These are phyloP conservation scores for Carex littledalei DNA, from an alignment of 176 grass and related monocot species.

Conservation along the genomic window DNA sequence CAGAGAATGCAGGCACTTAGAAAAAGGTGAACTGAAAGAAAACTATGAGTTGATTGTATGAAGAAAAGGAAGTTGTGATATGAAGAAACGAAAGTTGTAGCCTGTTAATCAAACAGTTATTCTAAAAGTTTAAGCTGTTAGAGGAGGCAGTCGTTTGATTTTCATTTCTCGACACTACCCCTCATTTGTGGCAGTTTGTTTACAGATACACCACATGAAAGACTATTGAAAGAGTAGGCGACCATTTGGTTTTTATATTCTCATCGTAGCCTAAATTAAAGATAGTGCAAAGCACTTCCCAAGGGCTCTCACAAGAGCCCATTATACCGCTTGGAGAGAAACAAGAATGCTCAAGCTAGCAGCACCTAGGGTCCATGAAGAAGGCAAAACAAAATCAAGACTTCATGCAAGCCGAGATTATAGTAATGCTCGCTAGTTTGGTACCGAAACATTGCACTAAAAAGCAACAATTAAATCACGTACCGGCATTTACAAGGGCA, in stretches of 20 bases:
- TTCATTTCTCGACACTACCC: not conserved
- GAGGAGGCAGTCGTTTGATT: not conserved
- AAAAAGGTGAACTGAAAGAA: not conserved
- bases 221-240: not conserved
- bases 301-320: not conserved
- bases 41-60: not conserved
- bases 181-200: not conserved
- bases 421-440: not conserved
- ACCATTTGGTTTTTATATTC: not conserved
- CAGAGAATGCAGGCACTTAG: not conserved
- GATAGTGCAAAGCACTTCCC: not conserved
- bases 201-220: not conserved
- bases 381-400: not conserved
- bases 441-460: not conserved
- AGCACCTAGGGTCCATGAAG: not conserved
- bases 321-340: not conserved
- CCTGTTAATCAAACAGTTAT: not conserved
- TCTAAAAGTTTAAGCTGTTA: not conserved
- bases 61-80: not conserved
- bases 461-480: not conserved
- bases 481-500: conserved; percentile 94
- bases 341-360: not conserved
- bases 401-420: not conserved
- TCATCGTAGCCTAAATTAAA: not conserved
- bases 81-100: not conserved